Evolutionary conservation across 345 rosid genomes (phyloP), one percentile per base, ranked within the genome.

Genomic region (Syzygium aqueum): DNA sequence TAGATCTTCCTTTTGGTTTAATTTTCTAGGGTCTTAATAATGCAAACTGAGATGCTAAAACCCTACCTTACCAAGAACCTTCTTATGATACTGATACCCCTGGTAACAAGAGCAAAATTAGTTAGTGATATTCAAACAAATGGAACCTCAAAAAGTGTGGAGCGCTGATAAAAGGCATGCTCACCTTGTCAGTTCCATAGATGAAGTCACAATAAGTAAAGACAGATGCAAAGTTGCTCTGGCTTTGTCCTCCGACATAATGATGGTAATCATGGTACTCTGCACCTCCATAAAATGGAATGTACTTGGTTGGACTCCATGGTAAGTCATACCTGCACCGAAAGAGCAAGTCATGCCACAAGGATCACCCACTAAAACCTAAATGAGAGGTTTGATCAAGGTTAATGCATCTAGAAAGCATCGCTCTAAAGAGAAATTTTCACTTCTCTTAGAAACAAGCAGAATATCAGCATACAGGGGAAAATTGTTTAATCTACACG

Each of bases 181-280:
- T 86, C 86, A 97, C 99, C 97, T 96, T 97, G 91, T 95, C 97
- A 53, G 99, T 97, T 89, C 99, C 98, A 90, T 97, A 97, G 30
- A 97, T 88, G 90, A 86, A 94, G 92, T 97, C 99, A 89, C 99
- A 97, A 85, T 97, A 97, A 59, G 99, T 96, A 91, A 97, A 97
- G 49, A 97, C 96, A 21, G 99, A 97, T 84, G 99, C 98, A 85
- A 97, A 97, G 91, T 97, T 97, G 91, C 99, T 96, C 78, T 96
- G 99, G 95, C 99, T 96, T 90, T 98, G 98, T 89, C 94, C 98
- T 89, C 99, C 99, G 87, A 97, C 99, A 87, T 96, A 97, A 89
- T 97, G 99, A 90, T 97, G 99, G 88, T 97, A 97, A 90, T 97
- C 99, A 86, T 97, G 99, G 91, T 97, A 93, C 86, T 97, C 98